These are phyloP conservation scores for Jackrogersella minutella DNA, from an alignment of 495 filamentous ascomycete species.

Conservation along the genomic window DNA sequence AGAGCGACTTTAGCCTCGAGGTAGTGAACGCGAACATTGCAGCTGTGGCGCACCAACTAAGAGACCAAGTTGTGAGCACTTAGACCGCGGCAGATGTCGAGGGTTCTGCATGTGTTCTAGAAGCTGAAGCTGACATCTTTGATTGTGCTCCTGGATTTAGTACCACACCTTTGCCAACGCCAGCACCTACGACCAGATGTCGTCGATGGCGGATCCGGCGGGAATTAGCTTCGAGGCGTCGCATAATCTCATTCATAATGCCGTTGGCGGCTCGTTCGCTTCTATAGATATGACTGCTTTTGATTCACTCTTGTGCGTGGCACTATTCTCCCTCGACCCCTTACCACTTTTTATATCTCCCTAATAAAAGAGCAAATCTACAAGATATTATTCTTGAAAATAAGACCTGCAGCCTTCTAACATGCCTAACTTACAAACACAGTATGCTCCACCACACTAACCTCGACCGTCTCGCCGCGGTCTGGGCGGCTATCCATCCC, in stretches of 20 bases:
- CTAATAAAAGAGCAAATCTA: neutral
- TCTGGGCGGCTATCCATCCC: constrained; percentile 53
- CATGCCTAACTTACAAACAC: neutral
- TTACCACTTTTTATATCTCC: neutral
- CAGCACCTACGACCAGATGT: constrained; percentile 47
- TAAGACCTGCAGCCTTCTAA: neutral
- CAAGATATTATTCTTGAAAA: neutral
- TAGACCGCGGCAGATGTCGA: neutral
- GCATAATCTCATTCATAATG: constrained; percentile 47
- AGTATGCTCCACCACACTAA: constrained; percentile 57
- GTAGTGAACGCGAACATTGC: constrained; percentile 35
- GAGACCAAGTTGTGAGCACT: constrained; percentile 43
- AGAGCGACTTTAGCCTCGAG: constrained; percentile 30
- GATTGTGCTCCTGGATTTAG: constrained; percentile 25
- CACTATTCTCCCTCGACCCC: no score
- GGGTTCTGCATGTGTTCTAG: no score
- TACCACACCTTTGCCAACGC: constrained; percentile 49
- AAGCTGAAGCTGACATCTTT: neutral
- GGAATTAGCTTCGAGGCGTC: constrained; percentile 49
- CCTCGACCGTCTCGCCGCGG: constrained; percentile 56
- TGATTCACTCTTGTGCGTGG: constrained; percentile 50
- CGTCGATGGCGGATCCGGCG: constrained; percentile 35
- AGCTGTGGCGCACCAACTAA: constrained; percentile 29
- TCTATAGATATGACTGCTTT: constrained; percentile 46
- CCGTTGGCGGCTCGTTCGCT: constrained; percentile 44